A percentile compares a stretch with the other conserved stretches of the same genome.
Evolutionary conservation across 257 asterid genomes (phyloP).

Genomic region (Ligustrum vulgare): DNA sequence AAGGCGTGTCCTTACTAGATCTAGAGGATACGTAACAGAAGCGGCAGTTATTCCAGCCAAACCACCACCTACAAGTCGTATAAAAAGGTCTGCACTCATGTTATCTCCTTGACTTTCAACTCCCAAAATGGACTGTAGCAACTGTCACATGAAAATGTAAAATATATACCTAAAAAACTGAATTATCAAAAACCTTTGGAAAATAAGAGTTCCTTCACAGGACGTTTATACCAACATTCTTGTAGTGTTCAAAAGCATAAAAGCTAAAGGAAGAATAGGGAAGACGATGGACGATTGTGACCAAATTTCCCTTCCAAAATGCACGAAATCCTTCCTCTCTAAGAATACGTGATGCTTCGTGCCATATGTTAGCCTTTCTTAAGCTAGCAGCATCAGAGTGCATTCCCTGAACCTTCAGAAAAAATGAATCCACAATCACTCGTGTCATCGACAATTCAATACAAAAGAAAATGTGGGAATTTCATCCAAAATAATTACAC

Average conservation of each 20-base stretch:
- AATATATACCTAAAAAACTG: slow-evolving; percentile 1
- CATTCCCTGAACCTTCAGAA: slow-evolving; percentile 73
- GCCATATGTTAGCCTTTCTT: slow-evolving; percentile 64
- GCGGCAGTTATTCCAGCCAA: slow-evolving; percentile 90
- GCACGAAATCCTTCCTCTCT: slow-evolving; percentile 78
- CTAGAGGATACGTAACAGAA: slow-evolving; percentile 79
- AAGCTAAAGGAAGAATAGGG: slow-evolving; percentile 87
- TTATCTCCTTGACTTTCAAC: slow-evolving; percentile 61
- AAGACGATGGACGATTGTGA: slow-evolving; percentile 78
- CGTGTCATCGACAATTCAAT: not conserved
- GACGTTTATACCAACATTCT: slow-evolving; percentile 80
- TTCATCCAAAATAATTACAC: not conserved
- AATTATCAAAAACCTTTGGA: not conserved
- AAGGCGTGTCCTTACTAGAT: slow-evolving; percentile 89
- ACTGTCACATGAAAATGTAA: slow-evolving; percentile 34
- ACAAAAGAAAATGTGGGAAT: not conserved
- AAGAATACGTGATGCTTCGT: slow-evolving; percentile 61
- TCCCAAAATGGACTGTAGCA: slow-evolving; percentile 51
- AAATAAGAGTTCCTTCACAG: slow-evolving; percentile 26
- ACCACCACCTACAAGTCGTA: slow-evolving; percentile 81
- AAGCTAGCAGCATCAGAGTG: slow-evolving; percentile 55
- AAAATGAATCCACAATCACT: not conserved
- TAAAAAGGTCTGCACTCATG: slow-evolving; percentile 59
- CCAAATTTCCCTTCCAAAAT: slow-evolving; percentile 91
- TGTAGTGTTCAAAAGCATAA: slow-evolving; percentile 77